Conservation (phyloP, 306 rosid species). For the Vigna reflexopilosa region DNA sequence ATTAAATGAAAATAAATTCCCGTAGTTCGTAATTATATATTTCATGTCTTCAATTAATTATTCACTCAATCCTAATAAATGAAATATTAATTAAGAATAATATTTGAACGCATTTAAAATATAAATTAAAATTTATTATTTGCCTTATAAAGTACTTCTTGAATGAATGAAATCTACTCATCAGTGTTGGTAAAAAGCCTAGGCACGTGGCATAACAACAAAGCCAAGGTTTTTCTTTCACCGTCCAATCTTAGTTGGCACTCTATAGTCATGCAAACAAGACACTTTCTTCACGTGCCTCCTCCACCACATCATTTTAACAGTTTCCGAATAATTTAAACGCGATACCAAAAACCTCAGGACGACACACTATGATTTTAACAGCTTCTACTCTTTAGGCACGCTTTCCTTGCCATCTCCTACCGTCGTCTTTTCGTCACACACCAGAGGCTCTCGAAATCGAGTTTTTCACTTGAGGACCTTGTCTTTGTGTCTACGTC, state of each 20-base stretch:
- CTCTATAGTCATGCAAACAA: constrained; percentile 43
- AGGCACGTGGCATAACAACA: constrained; percentile 40
- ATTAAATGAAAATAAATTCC: too few species aligned
- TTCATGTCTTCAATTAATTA: too few species aligned
- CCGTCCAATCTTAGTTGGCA: constrained; percentile 45
- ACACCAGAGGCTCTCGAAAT: constrained; percentile 39
- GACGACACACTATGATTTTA: background rate
- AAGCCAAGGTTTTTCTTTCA: background rate
- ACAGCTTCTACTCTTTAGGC: constrained; percentile 59
- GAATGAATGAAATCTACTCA: too few species aligned
- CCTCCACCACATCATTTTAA: background rate
- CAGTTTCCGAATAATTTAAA: background rate
- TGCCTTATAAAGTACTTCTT: too few species aligned
- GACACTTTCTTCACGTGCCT: constrained; percentile 48
- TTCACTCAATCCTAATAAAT: too few species aligned
- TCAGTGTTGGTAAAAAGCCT: too few species aligned
- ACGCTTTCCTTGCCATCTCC: constrained; percentile 37
- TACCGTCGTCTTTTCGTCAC: constrained; percentile 56
- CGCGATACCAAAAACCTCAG: background rate
- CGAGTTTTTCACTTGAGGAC: constrained; percentile 48
- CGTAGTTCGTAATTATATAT: too few species aligned
- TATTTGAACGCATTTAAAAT: too few species aligned
- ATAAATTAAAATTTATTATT: too few species aligned
- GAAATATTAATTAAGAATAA: too few species aligned
- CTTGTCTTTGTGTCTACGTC: constrained; percentile 58